Base-by-base conservation (phyloP, 2,329 filamentous ascomycete genomes). In the Fonsecaea nubica region DNA sequence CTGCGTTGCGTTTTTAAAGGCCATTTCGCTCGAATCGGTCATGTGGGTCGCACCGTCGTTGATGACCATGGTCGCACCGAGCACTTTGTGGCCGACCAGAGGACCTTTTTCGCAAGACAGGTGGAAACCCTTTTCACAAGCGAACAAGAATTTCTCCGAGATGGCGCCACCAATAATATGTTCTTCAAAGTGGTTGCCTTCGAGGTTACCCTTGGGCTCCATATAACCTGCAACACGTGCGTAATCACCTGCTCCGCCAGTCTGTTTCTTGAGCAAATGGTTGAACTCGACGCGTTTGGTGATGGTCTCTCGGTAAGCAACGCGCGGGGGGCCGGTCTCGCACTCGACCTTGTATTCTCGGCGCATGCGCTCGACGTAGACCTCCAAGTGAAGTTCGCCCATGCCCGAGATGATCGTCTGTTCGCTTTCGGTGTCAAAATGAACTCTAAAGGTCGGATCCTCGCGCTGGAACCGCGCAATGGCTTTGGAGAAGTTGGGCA, bases 391-490 rank as follows among this genome's bases (percentile, higher is more conserved):
- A 72, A 99, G 81, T 80, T 99, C 95, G 73, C 95, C 95, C 95
- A 99, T 99, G 67, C 95, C 95, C 50, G 92, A 96, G 76, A 99
- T 98, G 76, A 99, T 96, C 56, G 94, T 98, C 83, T 99, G 92
- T 76, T 96, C 91, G 71, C 90, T 94, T 82, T 99, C 95, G 15
- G 87, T 81, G 76, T 99, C 95, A 74, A 97, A 93, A 74, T 92
- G 90, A 42, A 99, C 92, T 62, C 95, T 89, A 87, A 99, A 99
- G 12, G 95, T 99, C 3, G 95, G 95, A 75, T 99, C 95, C 81
- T 99, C 95, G 70, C 95, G 91, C 81, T 97, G 94, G 87, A 99
- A 99, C 73, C 95, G 92, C 78, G 94, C 95, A 89, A 99, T 98
- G 73, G 95, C 95, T 83, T 99, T 99, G 76, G 90, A 93, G 85